phyloP scores from a whole-genome alignment of 1,139 yeast species.

The Groenewaldozyma auringiensis region DNA sequence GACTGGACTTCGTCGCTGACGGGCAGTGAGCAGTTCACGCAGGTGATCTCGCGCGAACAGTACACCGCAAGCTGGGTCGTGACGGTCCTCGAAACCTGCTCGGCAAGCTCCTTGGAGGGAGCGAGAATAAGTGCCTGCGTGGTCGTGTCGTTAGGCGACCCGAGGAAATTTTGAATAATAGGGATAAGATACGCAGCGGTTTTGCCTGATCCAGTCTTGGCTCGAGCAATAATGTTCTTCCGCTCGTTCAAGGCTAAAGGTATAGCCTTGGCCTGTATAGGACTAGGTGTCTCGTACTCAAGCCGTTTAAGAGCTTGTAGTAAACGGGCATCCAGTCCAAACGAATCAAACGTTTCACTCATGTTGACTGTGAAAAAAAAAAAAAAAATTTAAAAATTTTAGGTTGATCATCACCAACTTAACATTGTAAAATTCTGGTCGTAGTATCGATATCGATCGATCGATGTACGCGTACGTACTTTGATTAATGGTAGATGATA shows the following conservation, averaged over 20 bases:
- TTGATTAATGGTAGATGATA: too few species aligned
- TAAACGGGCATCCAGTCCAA: slow-evolving; percentile 65
- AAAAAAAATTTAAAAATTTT: too few species aligned
- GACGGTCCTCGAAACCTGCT: slow-evolving; percentile 69
- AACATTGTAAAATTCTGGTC: background rate
- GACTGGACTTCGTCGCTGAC: slow-evolving; percentile 65
- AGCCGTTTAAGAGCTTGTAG: slow-evolving; percentile 67
- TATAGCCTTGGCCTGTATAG: slow-evolving; percentile 85
- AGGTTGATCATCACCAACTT: background rate
- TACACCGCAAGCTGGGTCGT: slow-evolving; percentile 54
- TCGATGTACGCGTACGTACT: too few species aligned
- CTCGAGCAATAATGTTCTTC: slow-evolving; percentile 80
- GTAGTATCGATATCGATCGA: too few species aligned
- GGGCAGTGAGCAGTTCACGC: slow-evolving; percentile 68
- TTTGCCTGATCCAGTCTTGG: slow-evolving; percentile 87
- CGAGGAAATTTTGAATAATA: slow-evolving; percentile 58
- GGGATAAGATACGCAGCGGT: slow-evolving; percentile 82
- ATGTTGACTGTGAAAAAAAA: too few species aligned
- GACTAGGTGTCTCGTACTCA: slow-evolving; percentile 80
- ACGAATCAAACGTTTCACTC: slow-evolving; percentile 18
- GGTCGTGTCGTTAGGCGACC: slow-evolving; percentile 12
- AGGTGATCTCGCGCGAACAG: slow-evolving; percentile 59
- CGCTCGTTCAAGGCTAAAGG: slow-evolving; percentile 83
- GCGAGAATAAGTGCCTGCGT: slow-evolving; percentile 51
- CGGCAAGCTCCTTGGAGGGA: slow-evolving; percentile 79